A percentile compares a stretch with the other conserved stretches of the same genome.
Evolutionary conservation across 2,329 filamentous ascomycete genomes (phyloP).

Genomic region (Neophaeococcomyces aloes): DNA sequence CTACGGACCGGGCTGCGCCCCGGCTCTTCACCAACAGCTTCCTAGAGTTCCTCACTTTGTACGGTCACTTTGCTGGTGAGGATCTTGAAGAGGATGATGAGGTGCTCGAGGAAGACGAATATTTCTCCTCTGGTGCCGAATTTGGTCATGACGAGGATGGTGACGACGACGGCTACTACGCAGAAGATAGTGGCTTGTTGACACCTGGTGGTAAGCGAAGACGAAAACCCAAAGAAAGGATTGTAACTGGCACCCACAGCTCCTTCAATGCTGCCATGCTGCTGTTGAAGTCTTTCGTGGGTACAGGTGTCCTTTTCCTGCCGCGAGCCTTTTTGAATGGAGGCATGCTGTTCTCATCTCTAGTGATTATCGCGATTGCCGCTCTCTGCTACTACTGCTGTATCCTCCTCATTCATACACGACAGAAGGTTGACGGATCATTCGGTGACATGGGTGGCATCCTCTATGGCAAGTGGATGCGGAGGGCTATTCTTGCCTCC

Average conservation of each 20-base stretch:
- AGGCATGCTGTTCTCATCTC: constrained; percentile 91
- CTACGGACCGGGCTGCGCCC: constrained; percentile 39
- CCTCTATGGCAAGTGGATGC: constrained; percentile 84
- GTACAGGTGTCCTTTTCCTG: constrained; percentile 87
- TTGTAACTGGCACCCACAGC: constrained; percentile 63
- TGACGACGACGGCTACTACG: constrained; percentile 60
- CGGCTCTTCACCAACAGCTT: constrained; percentile 82
- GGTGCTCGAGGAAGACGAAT: constrained; percentile 73
- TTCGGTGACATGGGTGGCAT: constrained; percentile 95
- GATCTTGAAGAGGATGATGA: constrained; percentile 95
- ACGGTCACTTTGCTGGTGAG: constrained; percentile 95
- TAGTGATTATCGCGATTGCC: constrained; percentile 79
- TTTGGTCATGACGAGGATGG: constrained; percentile 46
- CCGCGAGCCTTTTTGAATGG: constrained; percentile 90
- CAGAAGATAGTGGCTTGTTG: constrained; percentile 77
- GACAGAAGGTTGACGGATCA: constrained; percentile 77
- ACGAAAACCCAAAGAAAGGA: constrained; percentile 65
- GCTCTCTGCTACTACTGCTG: constrained; percentile 93
- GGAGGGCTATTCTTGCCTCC: constrained; percentile 73
- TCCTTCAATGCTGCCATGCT: constrained; percentile 71
- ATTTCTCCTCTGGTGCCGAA: constrained; percentile 62
- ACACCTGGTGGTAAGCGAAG: constrained; percentile 56
- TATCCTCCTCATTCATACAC: constrained; percentile 78
- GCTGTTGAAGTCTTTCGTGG: constrained; percentile 93
- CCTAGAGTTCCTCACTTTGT: constrained; percentile 87